Evolutionary conservation across 768 basidiomycete genomes (phyloP).

Genomic region (Phylloporus sp.): DNA sequence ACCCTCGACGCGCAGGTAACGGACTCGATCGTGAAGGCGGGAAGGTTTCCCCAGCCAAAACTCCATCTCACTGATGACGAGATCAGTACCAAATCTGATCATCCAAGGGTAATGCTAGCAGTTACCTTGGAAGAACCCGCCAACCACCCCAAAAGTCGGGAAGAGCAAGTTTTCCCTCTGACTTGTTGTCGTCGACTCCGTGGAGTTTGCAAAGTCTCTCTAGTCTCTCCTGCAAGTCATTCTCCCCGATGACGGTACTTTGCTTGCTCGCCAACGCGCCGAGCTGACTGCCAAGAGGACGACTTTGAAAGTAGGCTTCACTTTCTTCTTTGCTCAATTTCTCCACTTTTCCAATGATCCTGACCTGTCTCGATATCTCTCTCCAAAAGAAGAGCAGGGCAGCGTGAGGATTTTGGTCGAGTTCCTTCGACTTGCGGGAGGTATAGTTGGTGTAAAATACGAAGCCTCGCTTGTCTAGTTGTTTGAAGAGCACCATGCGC

Average conservation of each 20-base stretch:
- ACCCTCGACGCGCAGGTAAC: slow-evolving; percentile 55
- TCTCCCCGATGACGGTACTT: slow-evolving; percentile 73
- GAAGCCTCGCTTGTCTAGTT: slow-evolving; percentile 85
- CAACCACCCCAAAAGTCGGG: slow-evolving; percentile 98
- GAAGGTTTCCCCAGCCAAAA: slow-evolving; percentile 99
- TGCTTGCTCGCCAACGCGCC: slow-evolving; percentile 95
- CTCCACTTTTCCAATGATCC: slow-evolving; percentile 83
- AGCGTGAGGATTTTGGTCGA: slow-evolving; percentile 70
- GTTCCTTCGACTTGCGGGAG: slow-evolving; percentile 85
- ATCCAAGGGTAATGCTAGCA: not conserved
- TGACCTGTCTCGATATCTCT: slow-evolving; percentile 73
- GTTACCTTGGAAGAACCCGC: slow-evolving; percentile 86
- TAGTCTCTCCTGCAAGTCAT: slow-evolving; percentile 58
- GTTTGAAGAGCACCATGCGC: slow-evolving; percentile 87
- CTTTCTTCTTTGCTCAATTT: slow-evolving; percentile 68
- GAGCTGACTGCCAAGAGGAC: slow-evolving; percentile 79
- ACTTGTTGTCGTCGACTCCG: slow-evolving; percentile 38
- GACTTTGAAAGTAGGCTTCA: slow-evolving; percentile 72
- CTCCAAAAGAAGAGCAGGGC: slow-evolving; percentile 90
- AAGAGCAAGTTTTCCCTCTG: slow-evolving; percentile 51
- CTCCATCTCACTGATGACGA: slow-evolving; percentile 77
- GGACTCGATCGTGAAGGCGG: slow-evolving; percentile 85
- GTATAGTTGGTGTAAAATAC: slow-evolving; percentile 97
- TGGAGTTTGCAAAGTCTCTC: slow-evolving; percentile 56
- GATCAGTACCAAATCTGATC: slow-evolving; percentile 4